These are phyloP conservation scores for Piromyces sp. DNA, from an alignment of 192 early-diverging fungal genomes.

Conservation along the genomic window DNA sequence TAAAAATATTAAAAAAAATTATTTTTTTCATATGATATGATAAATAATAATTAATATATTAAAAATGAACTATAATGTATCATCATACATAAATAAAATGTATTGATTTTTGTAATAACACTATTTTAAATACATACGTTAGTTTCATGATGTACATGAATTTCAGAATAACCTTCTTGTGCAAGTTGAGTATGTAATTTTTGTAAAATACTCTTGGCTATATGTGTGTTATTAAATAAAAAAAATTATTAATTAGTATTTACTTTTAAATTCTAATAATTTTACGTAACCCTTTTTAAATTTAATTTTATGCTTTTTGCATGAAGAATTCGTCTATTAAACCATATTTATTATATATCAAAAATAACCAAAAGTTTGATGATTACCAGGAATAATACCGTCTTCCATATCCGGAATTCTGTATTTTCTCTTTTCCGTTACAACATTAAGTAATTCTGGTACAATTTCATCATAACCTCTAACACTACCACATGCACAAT, in stretches of 20 bases:
- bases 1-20: not conserved
- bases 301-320: no score
- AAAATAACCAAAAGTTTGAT: no score
- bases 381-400: constrained; percentile 39
- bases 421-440: constrained; percentile 70
- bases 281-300: no score
- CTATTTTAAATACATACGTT: constrained; percentile 40
- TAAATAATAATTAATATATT: no score
- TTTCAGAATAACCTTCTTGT: constrained; percentile 64
- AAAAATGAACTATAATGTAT: no score
- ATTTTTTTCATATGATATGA: not conserved
- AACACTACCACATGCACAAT: constrained; percentile 85
- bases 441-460: constrained; percentile 71
- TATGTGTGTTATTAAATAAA: not conserved
- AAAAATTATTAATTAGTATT: no score
- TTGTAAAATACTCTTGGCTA: constrained; percentile 56
- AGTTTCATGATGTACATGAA: constrained; percentile 90
- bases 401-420: constrained; percentile 32
- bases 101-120: not conserved
- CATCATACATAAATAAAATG: no score
- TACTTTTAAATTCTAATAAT: no score
- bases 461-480: constrained; percentile 94
- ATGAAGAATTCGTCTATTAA: no score
- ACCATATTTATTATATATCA: no score
- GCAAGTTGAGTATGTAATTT: constrained; percentile 68